Evolutionary conservation across 108 stramenopile genomes (phyloP), one percentile per base, ranked within the genome.

Genomic region (Stephanodiscus triporus): DNA sequence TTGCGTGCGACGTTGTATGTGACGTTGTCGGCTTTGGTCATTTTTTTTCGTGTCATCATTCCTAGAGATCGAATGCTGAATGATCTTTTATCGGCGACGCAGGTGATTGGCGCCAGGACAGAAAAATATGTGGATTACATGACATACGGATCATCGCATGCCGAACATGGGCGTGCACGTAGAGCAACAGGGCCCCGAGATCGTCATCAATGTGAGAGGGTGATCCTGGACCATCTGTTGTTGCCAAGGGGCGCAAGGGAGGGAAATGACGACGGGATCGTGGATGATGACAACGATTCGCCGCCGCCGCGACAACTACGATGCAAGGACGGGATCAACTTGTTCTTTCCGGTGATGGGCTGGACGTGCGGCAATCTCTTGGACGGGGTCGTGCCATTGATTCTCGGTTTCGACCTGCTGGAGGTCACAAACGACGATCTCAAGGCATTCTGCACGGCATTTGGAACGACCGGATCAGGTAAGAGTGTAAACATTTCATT

Each of bases 61-160:
- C 48, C 16, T 7, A 6, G 48, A 34, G 32, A 34, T 5, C 32
- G 32, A 5, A 34, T 5, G 32, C 32, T 7, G 48, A 19, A 49
- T 49, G 2, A 2, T 49, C 6, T 49, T 49, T 7, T 19, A 2
- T 49, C 48, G 23, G 0, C 48, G n/a, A 7, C 48, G 19, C 48
- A 57, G 56, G 56, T 57, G 4, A 67, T 89, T 10, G 94, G 91
- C 19, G 94, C 94, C 9, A 66, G 90, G 26, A 92, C 94, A 0
- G 87, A 92, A 65, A 95, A 95, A 63, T 88, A 88, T 69, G 94
- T 91, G 17, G 94, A 95, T 79, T 95, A 95, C 68, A 75, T 95
- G 94, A 95, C 67, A 89, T 91, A 63, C 89, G 91, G 1, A 75
- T 95, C 27, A 78, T 81, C 38, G 94, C 24, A 87, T 89, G 10